These are phyloP conservation scores for Colletotrichum higginsianum DNA, from an alignment of 2,329 filamentous ascomycete species.

Conservation along the genomic window DNA sequence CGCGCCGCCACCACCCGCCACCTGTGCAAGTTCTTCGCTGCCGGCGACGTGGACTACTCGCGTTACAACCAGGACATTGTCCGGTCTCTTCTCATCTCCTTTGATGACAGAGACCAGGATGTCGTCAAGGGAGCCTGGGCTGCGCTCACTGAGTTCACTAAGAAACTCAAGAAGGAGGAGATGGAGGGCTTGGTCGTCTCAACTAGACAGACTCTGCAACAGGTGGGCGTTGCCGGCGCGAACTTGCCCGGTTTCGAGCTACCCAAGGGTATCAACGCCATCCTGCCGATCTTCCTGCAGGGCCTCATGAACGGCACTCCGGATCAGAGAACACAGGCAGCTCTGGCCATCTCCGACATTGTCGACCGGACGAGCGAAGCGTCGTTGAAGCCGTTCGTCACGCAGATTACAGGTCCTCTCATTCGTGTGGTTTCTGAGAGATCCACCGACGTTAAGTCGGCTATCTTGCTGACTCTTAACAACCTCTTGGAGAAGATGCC, in stretches of 20 bases:
- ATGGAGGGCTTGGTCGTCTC: slow-evolving; percentile 95
- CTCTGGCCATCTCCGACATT: slow-evolving; percentile 94
- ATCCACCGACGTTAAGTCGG: slow-evolving; percentile 95
- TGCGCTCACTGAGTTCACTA: slow-evolving; percentile 89
- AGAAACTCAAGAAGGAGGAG: slow-evolving; percentile 93
- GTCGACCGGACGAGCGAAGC: slow-evolving; percentile 92
- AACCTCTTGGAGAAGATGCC: slow-evolving; percentile 98
- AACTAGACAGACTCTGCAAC: slow-evolving; percentile 87
- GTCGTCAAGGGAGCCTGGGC: slow-evolving; percentile 94
- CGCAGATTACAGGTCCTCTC: slow-evolving; percentile 95
- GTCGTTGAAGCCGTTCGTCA: slow-evolving; percentile 93
- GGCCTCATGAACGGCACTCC: slow-evolving; percentile 96
- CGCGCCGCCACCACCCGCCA: slow-evolving; percentile 84
- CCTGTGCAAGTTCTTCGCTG: slow-evolving; percentile 87
- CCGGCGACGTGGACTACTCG: slow-evolving; percentile 88
- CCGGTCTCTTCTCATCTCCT: slow-evolving; percentile 89
- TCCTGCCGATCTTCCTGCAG: slow-evolving; percentile 96
- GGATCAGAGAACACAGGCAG: slow-evolving; percentile 92
- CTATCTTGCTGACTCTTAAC: slow-evolving; percentile 94
- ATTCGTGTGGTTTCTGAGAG: slow-evolving; percentile 98
- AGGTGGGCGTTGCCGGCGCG: slow-evolving; percentile 88
- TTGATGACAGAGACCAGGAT: slow-evolving; percentile 86
- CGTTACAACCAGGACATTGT: slow-evolving; percentile 97
- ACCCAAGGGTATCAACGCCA: slow-evolving; percentile 96
- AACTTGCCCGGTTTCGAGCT: slow-evolving; percentile 90